These are phyloP conservation scores for Arabidopsis hybrid DNA, from an alignment of 441 rosid species.

Conservation along the genomic window DNA sequence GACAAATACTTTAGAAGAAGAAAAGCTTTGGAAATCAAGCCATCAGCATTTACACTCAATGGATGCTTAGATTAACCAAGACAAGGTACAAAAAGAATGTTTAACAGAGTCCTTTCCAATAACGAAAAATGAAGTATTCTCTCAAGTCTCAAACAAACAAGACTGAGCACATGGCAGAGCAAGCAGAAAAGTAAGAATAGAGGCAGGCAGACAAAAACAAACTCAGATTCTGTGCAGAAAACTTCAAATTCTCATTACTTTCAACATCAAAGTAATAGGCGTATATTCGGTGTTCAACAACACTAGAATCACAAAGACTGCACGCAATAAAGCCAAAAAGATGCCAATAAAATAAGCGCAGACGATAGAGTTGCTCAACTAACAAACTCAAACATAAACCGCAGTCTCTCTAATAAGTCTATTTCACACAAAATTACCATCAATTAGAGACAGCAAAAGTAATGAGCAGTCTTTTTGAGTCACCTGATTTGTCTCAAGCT, in stretches of 20 bases:
- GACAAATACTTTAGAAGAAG: conserved; percentile 3
- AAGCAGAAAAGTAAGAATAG: conserved; percentile 7
- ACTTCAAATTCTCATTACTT: background rate
- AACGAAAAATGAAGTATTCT: conserved; percentile 12
- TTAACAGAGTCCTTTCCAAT: background rate
- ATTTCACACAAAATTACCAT: conserved; percentile 22
- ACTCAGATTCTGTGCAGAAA: conserved; percentile 1
- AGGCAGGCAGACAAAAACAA: background rate
- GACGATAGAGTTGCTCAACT: background rate
- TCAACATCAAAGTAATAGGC: conserved; percentile 12
- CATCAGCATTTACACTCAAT: too few relatives aligned
- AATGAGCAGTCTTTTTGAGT: background rate
- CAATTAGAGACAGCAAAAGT: background rate
- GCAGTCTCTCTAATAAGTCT: conserved; percentile 14
- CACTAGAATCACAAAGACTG: conserved; percentile 7
- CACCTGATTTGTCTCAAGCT: conserved; percentile 79
- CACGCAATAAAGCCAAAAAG: conserved; percentile 5
- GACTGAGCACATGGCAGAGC: conserved; percentile 9
- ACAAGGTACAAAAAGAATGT: background rate
- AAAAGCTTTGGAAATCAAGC: background rate
- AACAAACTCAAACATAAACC: conserved; percentile 6
- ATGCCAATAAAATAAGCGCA: conserved; percentile 4
- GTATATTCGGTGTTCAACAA: conserved; percentile 6
- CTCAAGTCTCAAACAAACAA: conserved; percentile 11
- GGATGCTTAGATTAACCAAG: too few relatives aligned